Conservation (phyloP, 2,329 filamentous ascomycete genomes). For the Coleophoma cylindrospora region DNA sequence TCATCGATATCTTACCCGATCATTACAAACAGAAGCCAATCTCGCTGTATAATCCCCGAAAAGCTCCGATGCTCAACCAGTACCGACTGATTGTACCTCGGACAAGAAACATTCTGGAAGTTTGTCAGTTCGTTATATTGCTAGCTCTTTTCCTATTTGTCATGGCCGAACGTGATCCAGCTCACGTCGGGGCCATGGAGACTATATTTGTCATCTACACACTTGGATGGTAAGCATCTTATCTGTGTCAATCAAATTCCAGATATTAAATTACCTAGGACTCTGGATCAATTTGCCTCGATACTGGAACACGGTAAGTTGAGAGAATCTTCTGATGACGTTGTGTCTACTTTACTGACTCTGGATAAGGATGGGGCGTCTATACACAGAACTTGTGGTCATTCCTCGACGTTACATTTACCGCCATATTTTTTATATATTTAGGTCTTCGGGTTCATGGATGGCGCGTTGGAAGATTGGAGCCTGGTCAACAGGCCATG, state of each 20-base stretch:
- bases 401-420: constrained; percentile 76
- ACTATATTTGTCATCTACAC: constrained; percentile 67
- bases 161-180: constrained; percentile 64
- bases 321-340: no score
- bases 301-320: constrained; percentile 60
- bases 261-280: background rate
- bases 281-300: constrained; percentile 69
- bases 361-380: constrained; percentile 54
- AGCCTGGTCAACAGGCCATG: constrained; percentile 59
- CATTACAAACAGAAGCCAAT: constrained; percentile 83
- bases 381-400: constrained; percentile 89
- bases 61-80: constrained; percentile 74
- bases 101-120: constrained; percentile 71
- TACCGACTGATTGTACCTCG: constrained; percentile 80
- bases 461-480: constrained; percentile 42
- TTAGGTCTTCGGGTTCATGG: constrained; percentile 63
- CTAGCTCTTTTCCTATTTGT: constrained; percentile 65
- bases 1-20: constrained; percentile 80
- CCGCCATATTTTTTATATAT: constrained; percentile 66
- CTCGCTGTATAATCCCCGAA: constrained; percentile 71
- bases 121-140: constrained; percentile 67
- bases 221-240: constrained; percentile 55
- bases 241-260: background rate
- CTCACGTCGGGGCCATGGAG: constrained; percentile 52
- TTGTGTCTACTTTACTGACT: no score